Base-by-base conservation (phyloP, 2,329 filamentous ascomycete genomes). In the Nemania sp. region DNA sequence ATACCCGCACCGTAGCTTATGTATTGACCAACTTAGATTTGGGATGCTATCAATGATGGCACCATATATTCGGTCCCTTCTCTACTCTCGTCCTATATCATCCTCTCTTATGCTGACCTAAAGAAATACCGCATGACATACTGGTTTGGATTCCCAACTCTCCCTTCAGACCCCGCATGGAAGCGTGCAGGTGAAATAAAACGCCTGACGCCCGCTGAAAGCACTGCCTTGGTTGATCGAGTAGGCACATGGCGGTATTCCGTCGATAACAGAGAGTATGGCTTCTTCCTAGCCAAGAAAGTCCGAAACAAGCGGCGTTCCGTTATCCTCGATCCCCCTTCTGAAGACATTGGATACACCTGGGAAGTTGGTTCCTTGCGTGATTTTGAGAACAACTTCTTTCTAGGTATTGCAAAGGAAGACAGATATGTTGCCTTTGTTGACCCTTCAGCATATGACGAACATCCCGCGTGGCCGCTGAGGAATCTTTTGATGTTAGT, bases 111-210 rank as follows among this genome's bases (percentile, higher is more conserved):
- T 79, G 95, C 96, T 70, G 95, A 99, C 77, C 87, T 99, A 38
- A 99, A 99, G 80, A 98, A 97, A 78, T 98, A 98, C 82, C 93
- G 91, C 70, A 98, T 98, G 78, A 93, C 92, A n/a, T 98, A 98
- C 81, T 97, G 97, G 90, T 98, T 98, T 80, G 95, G 92, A 5
- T 99, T 97, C 76, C 96, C 96, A 0, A 94, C 95, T 18, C 86
- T 99, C 52, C 94, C 97, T 78, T 97, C 95, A 3, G 91, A 95
- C 62, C 93, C 93, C 1, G 84, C 87, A 29, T 99, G 96, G 96
- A 90, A 88, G 73, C 84, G 90, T 59, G 80, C 85, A 1, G 86
- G 84, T 1, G 83, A 83, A 8, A 82, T 88, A 55, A 81, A 83
- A 61, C 85, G 79, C 55, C 81, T 98, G 55, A 88, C 85, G 2